These are phyloP conservation scores for Backusella circina DNA, from an alignment of 192 early-diverging fungal genomes.

Conservation along the genomic window DNA sequence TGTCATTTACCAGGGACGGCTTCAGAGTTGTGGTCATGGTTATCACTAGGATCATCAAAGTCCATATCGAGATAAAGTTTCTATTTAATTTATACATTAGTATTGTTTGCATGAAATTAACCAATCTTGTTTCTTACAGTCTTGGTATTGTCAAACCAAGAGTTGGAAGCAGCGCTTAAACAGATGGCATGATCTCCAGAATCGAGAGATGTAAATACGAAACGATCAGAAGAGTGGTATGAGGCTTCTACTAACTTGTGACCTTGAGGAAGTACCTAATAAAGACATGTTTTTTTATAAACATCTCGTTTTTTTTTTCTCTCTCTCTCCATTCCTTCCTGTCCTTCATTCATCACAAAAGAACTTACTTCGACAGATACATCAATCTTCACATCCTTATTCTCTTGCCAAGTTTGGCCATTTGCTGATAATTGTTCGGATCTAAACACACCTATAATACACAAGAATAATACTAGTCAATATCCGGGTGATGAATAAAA, in stretches of 20 bases:
- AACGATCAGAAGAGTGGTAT: slow-evolving; percentile 69
- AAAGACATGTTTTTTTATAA: not conserved
- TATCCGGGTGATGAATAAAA: not conserved
- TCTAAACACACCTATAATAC: slow-evolving; percentile 57
- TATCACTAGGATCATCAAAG: slow-evolving; percentile 38
- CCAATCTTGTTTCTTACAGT: slow-evolving; percentile 43
- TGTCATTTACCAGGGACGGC: slow-evolving; percentile 36
- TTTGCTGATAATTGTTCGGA: slow-evolving; percentile 76
- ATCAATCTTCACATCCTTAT: slow-evolving; percentile 59
- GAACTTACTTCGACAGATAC: slow-evolving; percentile 68
- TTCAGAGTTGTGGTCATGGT: slow-evolving; percentile 25
- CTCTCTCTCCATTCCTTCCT: not conserved
- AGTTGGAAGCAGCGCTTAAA: slow-evolving; percentile 58
- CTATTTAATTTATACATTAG: slow-evolving; percentile 17
- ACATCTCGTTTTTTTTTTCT: too few relatives aligned
- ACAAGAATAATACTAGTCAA: not conserved
- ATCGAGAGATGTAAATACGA: slow-evolving; percentile 87
- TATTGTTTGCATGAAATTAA: not conserved
- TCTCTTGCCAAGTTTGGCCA: slow-evolving; percentile 56
- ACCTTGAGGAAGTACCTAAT: slow-evolving; percentile 45
- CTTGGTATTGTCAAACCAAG: slow-evolving; percentile 72
- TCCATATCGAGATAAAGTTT: slow-evolving; percentile 46
- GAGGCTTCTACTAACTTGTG: slow-evolving; percentile 74
- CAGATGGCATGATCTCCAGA: slow-evolving; percentile 92
- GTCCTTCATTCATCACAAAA: not conserved